A percentile compares a stretch with the other conserved stretches of the same genome.
Evolutionary conservation across 768 basidiomycete species (phyloP).

Genomic region (Lactarius sp.): DNA sequence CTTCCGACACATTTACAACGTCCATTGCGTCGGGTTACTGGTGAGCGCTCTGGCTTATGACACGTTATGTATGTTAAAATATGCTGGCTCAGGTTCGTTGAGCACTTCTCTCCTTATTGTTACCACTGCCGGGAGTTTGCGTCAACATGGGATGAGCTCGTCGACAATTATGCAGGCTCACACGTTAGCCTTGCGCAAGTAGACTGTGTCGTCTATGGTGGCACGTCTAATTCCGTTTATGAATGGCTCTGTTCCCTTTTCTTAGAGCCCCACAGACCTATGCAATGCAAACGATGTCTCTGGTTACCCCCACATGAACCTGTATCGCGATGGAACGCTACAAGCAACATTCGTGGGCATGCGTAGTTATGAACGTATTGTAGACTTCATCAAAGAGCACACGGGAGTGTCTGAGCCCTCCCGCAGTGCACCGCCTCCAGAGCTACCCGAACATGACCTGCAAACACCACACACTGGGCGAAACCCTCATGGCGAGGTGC

Average conservation of each 20-base stretch:
- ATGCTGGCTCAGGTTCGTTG: slow-evolving; percentile 53
- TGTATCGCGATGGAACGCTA: slow-evolving; percentile 64
- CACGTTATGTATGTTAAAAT: not conserved
- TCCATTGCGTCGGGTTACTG: slow-evolving; percentile 56
- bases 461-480: slow-evolving; percentile 27
- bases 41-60: slow-evolving; percentile 33
- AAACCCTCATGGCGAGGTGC: slow-evolving; percentile 40
- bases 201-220: slow-evolving; percentile 73
- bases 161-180: slow-evolving; percentile 45
- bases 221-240: slow-evolving; percentile 39
- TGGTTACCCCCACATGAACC: slow-evolving; percentile 71
- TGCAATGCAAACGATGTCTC: slow-evolving; percentile 64
- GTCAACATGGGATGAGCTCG: slow-evolving; percentile 76
- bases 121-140: slow-evolving; percentile 73
- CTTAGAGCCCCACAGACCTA: slow-evolving; percentile 51
- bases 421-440: slow-evolving; percentile 30
- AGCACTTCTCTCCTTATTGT: slow-evolving; percentile 87
- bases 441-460: slow-evolving; percentile 30
- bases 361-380: slow-evolving; percentile 51
- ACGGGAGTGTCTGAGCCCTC: slow-evolving; percentile 30
- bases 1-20: slow-evolving; percentile 53
- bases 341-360: slow-evolving; percentile 51
- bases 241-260: not conserved
- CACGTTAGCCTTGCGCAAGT: slow-evolving; percentile 71
- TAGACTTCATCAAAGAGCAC: slow-evolving; percentile 50